Conservation (phyloP, 345 rosid species). For the Zanthoxylum bungeanum region DNA sequence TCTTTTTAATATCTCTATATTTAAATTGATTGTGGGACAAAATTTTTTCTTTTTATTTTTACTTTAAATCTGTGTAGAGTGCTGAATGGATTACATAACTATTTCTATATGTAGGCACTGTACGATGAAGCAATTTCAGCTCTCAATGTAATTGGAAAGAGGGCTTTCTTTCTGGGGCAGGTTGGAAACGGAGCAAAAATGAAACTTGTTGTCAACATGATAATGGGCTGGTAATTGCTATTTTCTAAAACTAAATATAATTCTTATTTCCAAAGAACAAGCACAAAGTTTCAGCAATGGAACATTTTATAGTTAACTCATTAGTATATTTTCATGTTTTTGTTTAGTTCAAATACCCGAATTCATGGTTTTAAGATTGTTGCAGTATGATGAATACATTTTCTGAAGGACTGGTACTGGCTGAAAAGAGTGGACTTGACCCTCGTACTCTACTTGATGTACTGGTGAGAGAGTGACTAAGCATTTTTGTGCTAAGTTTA, state of each 20-base stretch:
- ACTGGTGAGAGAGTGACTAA: slow-evolving; percentile 48
- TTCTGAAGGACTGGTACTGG: slow-evolving; percentile 86
- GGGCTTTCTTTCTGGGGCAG: slow-evolving; percentile 78
- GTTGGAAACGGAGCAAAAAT: slow-evolving; percentile 95
- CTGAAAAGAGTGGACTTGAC: slow-evolving; percentile 76
- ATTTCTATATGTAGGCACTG: slow-evolving; percentile 39
- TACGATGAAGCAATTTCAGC: slow-evolving; percentile 76
- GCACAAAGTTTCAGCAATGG: background rate
- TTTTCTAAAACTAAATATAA: background rate
- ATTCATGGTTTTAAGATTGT: background rate
- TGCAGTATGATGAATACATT: slow-evolving; percentile 87
- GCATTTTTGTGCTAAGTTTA: background rate
- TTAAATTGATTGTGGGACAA: too few species aligned
- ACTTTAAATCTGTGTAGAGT: too few species aligned
- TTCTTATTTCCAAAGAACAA: background rate
- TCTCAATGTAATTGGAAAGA: slow-evolving; percentile 81
- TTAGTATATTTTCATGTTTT: background rate
- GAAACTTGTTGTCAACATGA: slow-evolving; percentile 96
- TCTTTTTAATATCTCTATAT: too few species aligned
- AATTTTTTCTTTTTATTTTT: too few species aligned
- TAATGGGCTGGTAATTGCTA: slow-evolving; percentile 89
- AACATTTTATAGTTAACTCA: background rate
- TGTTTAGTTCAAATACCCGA: background rate
- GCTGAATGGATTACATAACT: slow-evolving; percentile 5
- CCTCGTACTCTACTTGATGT: slow-evolving; percentile 67